A percentile compares a stretch with the other conserved stretches of the same genome.
These are phyloP conservation scores for Fraxinus platypoda DNA, from an alignment of 305 asterid species.

Conservation along the genomic window DNA sequence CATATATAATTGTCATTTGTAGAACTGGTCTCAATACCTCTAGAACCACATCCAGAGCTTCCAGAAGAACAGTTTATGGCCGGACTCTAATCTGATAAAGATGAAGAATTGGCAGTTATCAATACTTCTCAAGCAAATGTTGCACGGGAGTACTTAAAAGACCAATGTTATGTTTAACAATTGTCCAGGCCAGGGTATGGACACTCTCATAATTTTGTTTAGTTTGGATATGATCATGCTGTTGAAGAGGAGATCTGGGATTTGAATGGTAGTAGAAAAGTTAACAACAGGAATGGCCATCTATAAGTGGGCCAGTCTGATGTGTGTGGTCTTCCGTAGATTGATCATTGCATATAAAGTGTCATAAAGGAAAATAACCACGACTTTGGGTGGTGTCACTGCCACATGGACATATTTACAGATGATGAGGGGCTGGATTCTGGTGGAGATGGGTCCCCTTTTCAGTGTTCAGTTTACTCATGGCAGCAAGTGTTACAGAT, in stretches of 20 bases:
- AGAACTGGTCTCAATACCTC: not conserved
- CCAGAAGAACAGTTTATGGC: not conserved
- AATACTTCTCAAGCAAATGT: constrained; percentile 24
- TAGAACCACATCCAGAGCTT: not conserved
- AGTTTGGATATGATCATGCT: not conserved
- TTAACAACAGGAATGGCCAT: not conserved
- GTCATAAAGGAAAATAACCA: not conserved
- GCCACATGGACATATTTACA: not conserved
- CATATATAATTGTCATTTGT: not conserved
- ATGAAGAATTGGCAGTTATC: not conserved
- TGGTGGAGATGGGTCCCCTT: not conserved
- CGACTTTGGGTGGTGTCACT: not conserved
- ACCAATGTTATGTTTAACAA: not conserved
- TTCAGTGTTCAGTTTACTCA: not conserved
- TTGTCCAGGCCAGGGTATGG: not conserved
- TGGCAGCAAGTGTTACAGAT: not conserved
- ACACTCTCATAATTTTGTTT: not conserved
- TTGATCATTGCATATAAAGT: not conserved
- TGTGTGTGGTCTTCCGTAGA: not conserved
- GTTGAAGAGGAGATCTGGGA: constrained; percentile 1
- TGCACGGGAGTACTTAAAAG: not conserved
- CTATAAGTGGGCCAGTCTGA: not conserved
- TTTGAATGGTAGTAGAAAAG: not conserved
- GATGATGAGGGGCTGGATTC: not conserved
- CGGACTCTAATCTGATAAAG: not conserved